Conservation (phyloP, 192 early-diverging fungal genomes). For the Entomortierella lignicola region DNA sequence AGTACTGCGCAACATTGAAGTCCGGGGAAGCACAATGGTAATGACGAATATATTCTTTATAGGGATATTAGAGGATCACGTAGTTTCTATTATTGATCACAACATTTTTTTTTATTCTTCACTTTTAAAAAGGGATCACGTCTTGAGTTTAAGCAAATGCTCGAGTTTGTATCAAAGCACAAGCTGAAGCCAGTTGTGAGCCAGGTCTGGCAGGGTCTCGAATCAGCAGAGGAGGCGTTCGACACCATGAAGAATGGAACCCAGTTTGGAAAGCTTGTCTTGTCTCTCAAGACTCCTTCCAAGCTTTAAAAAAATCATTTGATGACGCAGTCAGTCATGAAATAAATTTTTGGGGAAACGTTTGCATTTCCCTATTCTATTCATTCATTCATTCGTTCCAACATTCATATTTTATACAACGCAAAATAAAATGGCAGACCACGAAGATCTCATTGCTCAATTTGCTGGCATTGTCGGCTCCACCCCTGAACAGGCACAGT, state of each 20-base stretch:
- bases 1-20: constrained; percentile 70
- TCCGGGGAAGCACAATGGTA: constrained; percentile 76
- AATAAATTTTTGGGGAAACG: background rate
- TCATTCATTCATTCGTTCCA: background rate
- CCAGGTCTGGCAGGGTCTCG: constrained; percentile 64
- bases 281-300: constrained; percentile 19
- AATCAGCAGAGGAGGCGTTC: constrained; percentile 29
- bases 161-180: constrained; percentile 66
- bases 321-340: background rate
- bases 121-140: constrained; percentile 59
- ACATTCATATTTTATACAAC: background rate
- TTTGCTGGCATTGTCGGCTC: constrained; percentile 68
- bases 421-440: constrained; percentile 48
- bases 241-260: constrained; percentile 18
- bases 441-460: constrained; percentile 67
- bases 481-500: constrained; percentile 69
- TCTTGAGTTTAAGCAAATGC: constrained; percentile 69
- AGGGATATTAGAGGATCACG: too few relatives aligned
- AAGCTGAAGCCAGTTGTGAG: constrained; percentile 70
- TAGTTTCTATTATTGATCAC: too few relatives aligned
- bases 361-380: background rate
- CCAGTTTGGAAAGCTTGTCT: constrained; percentile 50
- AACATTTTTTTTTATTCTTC: too few relatives aligned
- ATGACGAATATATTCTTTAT: too few relatives aligned
- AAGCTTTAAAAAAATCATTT: constrained; percentile 7